Evolutionary conservation across 257 asterid species (phyloP).

Genomic region (Gentiana dahurica): DNA sequence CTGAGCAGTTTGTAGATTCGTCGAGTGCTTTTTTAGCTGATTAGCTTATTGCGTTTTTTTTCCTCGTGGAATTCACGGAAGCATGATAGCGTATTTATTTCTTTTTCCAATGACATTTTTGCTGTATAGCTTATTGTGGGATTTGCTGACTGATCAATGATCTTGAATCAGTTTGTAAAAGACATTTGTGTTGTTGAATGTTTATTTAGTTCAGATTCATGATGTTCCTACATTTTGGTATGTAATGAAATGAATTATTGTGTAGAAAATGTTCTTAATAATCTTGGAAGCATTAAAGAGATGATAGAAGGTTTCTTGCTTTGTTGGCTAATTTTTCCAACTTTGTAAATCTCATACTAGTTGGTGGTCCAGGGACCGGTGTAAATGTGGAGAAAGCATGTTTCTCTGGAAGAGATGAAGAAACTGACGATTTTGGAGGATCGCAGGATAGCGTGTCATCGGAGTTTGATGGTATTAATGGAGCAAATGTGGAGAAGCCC

Average conservation of each 20-base stretch:
- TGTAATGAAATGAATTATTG: too few relatives aligned
- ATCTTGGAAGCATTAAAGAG: background rate
- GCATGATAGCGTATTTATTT: background rate
- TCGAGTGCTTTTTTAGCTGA: background rate
- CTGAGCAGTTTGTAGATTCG: background rate
- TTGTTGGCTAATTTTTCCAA: background rate
- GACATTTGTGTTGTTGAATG: background rate
- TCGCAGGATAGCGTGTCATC: conserved; percentile 7
- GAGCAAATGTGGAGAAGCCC: too few relatives aligned
- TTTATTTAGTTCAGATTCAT: background rate
- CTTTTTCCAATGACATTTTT: background rate
- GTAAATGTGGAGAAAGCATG: conserved; percentile 6
- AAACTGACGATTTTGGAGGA: conserved; percentile 5
- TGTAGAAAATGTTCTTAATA: background rate
- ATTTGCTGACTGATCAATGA: background rate
- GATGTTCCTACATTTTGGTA: too few relatives aligned
- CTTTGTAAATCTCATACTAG: conserved; percentile 11
- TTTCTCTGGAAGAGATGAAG: conserved; percentile 8
- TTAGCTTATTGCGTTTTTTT: background rate
- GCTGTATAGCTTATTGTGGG: background rate
- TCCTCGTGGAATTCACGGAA: background rate
- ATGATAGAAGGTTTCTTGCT: background rate
- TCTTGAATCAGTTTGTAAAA: background rate
- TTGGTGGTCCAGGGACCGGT: conserved; percentile 10
- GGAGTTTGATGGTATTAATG: background rate